phyloP scores from a whole-genome alignment of 441 rosid genomes.

The Melastoma candidum region DNA sequence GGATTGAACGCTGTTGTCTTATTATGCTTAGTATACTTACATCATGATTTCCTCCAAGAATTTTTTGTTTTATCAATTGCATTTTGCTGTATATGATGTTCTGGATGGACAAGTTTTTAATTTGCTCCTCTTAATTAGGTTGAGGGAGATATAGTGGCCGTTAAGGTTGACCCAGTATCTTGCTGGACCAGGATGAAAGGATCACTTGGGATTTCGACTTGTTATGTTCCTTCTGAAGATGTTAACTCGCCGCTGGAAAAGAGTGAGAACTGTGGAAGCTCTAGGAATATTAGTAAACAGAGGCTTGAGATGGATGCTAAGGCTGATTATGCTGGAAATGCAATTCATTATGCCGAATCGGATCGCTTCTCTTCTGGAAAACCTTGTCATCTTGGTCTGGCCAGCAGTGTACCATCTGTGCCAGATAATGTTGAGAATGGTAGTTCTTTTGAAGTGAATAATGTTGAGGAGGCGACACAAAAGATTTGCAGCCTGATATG shows the following conservation, averaged over 20 bases:
- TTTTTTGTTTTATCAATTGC: no score
- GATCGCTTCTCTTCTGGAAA: slow-evolving; percentile 18
- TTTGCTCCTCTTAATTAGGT: slow-evolving; percentile 31
- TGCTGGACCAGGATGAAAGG: slow-evolving; percentile 88
- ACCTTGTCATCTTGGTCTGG: slow-evolving; percentile 17
- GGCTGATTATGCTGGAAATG: slow-evolving; percentile 15
- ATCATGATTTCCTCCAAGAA: no score
- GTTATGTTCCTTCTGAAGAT: slow-evolving; percentile 25
- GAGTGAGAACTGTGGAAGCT: slow-evolving; percentile 17
- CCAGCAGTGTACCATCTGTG: slow-evolving; percentile 17
- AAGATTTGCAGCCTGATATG: slow-evolving; percentile 44
- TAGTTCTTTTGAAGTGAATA: slow-evolving; percentile 22
- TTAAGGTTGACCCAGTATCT: slow-evolving; percentile 56
- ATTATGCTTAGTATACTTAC: no score
- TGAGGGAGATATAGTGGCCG: slow-evolving; percentile 69
- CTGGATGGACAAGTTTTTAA: background rate
- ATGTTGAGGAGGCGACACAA: slow-evolving; percentile 31
- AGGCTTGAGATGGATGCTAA: slow-evolving; percentile 23
- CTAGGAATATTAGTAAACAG: slow-evolving; percentile 27
- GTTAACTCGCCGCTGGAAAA: slow-evolving; percentile 21
- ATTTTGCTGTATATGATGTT: background rate
- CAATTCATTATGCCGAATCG: slow-evolving; percentile 10
- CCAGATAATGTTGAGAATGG: slow-evolving; percentile 20
- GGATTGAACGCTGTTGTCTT: no score
- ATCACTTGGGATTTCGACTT: slow-evolving; percentile 27